Conservation (phyloP, 305 asterid species). For the Solanum hybrid region DNA sequence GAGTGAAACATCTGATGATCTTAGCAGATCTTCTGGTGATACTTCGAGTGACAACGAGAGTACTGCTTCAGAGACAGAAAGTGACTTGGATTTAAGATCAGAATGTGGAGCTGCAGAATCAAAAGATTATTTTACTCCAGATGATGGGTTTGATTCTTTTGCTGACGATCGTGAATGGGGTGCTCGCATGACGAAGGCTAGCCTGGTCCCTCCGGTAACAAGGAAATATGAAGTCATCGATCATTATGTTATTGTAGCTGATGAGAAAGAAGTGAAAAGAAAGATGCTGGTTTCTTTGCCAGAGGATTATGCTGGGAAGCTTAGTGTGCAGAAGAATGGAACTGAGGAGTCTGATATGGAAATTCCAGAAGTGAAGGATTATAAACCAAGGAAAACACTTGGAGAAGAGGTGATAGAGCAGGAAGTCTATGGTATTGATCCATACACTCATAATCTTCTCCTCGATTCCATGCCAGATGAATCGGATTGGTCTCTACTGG, state of each 20-base stretch:
- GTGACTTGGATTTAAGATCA: slow-evolving; percentile 56
- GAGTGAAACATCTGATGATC: slow-evolving; percentile 84
- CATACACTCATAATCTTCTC: slow-evolving; percentile 91
- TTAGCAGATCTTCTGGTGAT: slow-evolving; percentile 65
- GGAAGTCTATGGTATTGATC: slow-evolving; percentile 99
- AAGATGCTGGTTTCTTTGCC: slow-evolving; percentile 95
- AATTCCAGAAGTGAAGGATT: slow-evolving; percentile 94
- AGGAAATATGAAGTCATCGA: slow-evolving; percentile 92
- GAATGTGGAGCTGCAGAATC: slow-evolving; percentile 52
- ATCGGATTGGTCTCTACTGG: slow-evolving; percentile 77
- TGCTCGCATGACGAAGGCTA: slow-evolving; percentile 95
- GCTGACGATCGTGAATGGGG: slow-evolving; percentile 99
- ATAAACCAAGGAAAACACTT: slow-evolving; percentile 75
- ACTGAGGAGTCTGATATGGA: slow-evolving; percentile 98
- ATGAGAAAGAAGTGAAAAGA: slow-evolving; percentile 89
- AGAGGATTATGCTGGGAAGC: slow-evolving; percentile 84
- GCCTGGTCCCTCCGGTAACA: slow-evolving; percentile 98
- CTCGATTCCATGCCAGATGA: slow-evolving; percentile 98
- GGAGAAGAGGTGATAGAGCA: slow-evolving; percentile 97
- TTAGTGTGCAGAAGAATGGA: slow-evolving; percentile 74
- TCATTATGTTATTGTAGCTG: slow-evolving; percentile 85
- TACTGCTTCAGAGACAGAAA: slow-evolving; percentile 79
- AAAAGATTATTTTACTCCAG: slow-evolving; percentile 48
- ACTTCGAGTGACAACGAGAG: slow-evolving; percentile 56
- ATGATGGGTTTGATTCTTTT: slow-evolving; percentile 74